Percentiles rank a stretch among this genome's conserved stretches.
These are phyloP conservation scores for Aspergillus jensenii DNA, from an alignment of 2,329 filamentous ascomycete genomes.

Conservation along the genomic window DNA sequence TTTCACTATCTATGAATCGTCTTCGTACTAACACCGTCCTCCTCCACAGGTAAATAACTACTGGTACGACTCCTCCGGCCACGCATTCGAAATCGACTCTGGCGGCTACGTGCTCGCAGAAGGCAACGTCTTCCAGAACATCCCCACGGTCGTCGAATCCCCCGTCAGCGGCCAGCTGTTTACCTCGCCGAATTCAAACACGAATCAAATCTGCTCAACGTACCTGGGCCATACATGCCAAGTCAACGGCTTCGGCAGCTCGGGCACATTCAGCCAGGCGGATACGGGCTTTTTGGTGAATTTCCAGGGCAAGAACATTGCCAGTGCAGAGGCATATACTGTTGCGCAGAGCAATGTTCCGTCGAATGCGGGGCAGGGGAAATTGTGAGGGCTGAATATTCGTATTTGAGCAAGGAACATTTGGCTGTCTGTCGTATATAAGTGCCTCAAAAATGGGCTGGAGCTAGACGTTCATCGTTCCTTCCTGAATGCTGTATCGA, in stretches of 20 bases:
- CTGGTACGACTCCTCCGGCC: conserved; percentile 56
- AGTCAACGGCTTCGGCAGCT: conserved; percentile 49
- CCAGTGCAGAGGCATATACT: conserved; percentile 21
- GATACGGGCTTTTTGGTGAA: conserved; percentile 51
- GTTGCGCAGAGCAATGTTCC: neutral
- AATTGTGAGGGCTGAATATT: neutral
- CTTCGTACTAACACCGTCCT: no score
- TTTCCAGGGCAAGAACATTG: conserved; percentile 56
- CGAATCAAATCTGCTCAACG: conserved; percentile 45
- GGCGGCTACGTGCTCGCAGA: conserved; percentile 53
- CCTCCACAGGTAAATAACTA: conserved; percentile 53
- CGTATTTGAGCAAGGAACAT: no score
- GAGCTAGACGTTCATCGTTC: no score
- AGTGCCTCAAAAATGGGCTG: no score
- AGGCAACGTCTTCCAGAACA: conserved; percentile 60
- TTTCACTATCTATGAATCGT: no score
- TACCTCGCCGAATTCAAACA: conserved; percentile 29
- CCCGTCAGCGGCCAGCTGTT: conserved; percentile 40
- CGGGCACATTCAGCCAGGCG: conserved; percentile 35
- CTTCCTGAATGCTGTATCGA: no score
- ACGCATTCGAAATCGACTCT: conserved; percentile 55
- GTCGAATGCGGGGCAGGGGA: neutral
- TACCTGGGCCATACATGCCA: conserved; percentile 53
- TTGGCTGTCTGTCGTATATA: no score
- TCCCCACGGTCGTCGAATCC: conserved; percentile 38